Conservation (phyloP, 2,329 filamentous ascomycete genomes). For the Nectriaceae sp. region DNA sequence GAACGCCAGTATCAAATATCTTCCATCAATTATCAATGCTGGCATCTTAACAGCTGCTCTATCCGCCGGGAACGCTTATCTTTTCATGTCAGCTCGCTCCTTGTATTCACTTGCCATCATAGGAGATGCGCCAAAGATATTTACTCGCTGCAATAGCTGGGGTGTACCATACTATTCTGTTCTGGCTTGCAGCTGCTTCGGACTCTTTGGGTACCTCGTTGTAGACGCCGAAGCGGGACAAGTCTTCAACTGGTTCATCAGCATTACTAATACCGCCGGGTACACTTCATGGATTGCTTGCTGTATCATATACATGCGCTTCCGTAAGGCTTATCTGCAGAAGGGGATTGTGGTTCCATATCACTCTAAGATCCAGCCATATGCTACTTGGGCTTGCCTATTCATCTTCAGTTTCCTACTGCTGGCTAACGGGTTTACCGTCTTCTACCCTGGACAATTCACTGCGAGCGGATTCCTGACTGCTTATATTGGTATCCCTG, state of each 20-base stretch:
- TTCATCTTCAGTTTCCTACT: conserved; percentile 53
- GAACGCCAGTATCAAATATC: background rate
- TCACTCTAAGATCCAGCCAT: conserved; percentile 56
- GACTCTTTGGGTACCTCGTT: conserved; percentile 62
- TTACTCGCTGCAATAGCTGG: background rate
- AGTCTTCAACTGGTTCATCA: conserved; percentile 62
- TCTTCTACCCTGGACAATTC: conserved; percentile 63
- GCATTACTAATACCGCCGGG: conserved; percentile 52
- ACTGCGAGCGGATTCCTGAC: conserved; percentile 59
- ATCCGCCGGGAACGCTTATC: background rate
- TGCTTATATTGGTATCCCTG: conserved; percentile 65
- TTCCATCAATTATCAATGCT: background rate
- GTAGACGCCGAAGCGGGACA: conserved; percentile 56
- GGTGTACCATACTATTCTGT: background rate
- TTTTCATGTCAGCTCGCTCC: background rate
- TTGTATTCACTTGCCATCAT: background rate
- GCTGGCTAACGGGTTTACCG: conserved; percentile 65
- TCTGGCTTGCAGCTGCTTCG: conserved; percentile 37
- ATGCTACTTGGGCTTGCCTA: conserved; percentile 55
- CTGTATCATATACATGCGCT: conserved; percentile 59
- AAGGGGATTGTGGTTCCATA: conserved; percentile 54
- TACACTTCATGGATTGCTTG: conserved; percentile 57
- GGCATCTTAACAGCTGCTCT: background rate
- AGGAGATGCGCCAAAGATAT: background rate
- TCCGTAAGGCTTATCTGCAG: conserved; percentile 42